Conservation (phyloP, 176 grass and related monocot genomes). For the Avena insularis region DNA sequence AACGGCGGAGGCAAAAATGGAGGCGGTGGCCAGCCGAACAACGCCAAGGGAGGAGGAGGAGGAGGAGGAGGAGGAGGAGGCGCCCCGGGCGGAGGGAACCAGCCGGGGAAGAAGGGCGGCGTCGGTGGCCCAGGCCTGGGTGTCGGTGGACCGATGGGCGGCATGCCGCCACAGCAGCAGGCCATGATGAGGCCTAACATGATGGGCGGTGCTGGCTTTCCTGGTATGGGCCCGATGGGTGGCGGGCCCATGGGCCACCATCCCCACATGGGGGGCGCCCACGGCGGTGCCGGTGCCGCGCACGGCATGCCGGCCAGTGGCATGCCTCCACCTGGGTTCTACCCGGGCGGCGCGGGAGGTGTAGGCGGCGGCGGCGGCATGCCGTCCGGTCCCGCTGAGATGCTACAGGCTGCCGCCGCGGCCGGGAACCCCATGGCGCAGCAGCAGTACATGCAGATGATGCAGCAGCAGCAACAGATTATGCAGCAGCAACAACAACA, state of each 20-base stretch:
- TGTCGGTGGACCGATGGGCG: slow-evolving; percentile 32
- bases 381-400: slow-evolving; percentile 42
- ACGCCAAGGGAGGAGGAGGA: slow-evolving; percentile 41
- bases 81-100: slow-evolving; percentile 21
- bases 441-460: slow-evolving; percentile 55
- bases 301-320: slow-evolving; percentile 55
- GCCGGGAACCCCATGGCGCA: slow-evolving; percentile 54
- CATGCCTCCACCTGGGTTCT: slow-evolving; percentile 48
- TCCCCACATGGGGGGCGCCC: slow-evolving; percentile 43
- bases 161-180: slow-evolving; percentile 43
- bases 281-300: slow-evolving; percentile 34
- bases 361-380: slow-evolving; percentile 39
- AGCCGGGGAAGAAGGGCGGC: slow-evolving; percentile 47
- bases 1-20: slow-evolving; percentile 57
- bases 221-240: slow-evolving; percentile 57
- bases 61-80: slow-evolving; percentile 45
- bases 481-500: slow-evolving; percentile 42
- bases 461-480: slow-evolving; percentile 51
- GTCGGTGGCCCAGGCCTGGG: slow-evolving; percentile 19
- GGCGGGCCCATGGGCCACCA: slow-evolving; percentile 56
- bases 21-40: slow-evolving; percentile 46
- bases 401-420: slow-evolving; percentile 59
- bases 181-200: slow-evolving; percentile 53
- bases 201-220: slow-evolving; percentile 56
- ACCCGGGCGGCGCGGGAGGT: slow-evolving; percentile 37